Evolutionary conservation across 345 rosid genomes (phyloP), one percentile per base, ranked within the genome.

Genomic region (Lumnitzera littorea): DNA sequence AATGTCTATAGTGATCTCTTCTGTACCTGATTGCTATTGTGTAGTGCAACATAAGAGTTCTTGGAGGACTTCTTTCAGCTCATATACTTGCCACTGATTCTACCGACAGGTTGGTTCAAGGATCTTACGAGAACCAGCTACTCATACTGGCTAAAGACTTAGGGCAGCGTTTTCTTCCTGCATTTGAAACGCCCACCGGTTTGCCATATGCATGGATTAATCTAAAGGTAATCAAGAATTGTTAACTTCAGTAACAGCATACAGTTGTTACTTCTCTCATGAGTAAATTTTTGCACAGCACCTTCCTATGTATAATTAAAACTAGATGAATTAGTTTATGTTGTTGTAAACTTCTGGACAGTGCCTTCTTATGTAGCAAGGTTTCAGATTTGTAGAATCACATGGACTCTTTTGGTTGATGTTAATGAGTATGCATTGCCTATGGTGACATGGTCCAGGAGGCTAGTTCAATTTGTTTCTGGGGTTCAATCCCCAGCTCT

Each of bases 41-140:
- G 80, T 67, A 92, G 98, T 87, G 96, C 91, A 92, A 92, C 80
- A 89, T 92, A 76, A 80, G 98, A 87, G 81, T 89, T 76, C 98
- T 92, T 75, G 96, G 98, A 76, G 98, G 96, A 81, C 98, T 92
- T 79, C 81, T 92, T 67, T 87, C 98, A 74, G 95, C 96, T 68
- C 98, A 92, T 87, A 82, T 92, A 82, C 98, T 92, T 89, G 96
- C 96, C 67, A 85, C 83, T 62, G 91, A 87, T 73, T 79, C 92
- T 63, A 72, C 82, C 49, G 78, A 78, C 80, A 82, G 83, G 84
- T 67, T 92, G 83, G 65, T 78, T 66, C 87, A 74, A 70, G 88
- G 98, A 48, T 78, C 86, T 61, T 87, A 89, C 78, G 63, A 77
- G 56, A 84, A 85, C 69, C 91, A 89, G 80, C 81, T 92, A 58